Base-by-base conservation (phyloP, 2,329 filamentous ascomycete genomes). In the Furcasterigmium furcatum region DNA sequence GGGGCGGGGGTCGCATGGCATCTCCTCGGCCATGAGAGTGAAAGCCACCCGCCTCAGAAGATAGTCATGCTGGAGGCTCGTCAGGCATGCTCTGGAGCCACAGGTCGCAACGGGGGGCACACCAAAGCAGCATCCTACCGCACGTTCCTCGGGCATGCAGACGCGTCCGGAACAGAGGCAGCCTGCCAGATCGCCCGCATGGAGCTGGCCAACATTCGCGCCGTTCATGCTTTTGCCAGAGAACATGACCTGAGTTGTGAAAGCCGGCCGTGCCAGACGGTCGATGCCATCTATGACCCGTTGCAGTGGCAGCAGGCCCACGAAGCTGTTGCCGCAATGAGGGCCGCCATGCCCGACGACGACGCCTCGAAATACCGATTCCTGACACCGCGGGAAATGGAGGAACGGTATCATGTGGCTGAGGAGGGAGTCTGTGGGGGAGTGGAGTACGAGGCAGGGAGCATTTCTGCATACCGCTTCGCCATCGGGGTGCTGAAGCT, bases 241-340 rank as follows among this genome's bases (percentile, higher is more conserved):
- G 61, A 70, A 16, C 60, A 82, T 45, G 52, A 50, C 5, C 75
- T 81, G 25, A 57, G 63, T 10, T 72, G 77, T 54, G 80, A 83
- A 53, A 73, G 70, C 41, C 55, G 62, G 30, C 57, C 70, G 9
- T 74, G 77, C 52, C 64, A 71, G 20, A 84, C 81, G 0, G 69
- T 82, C 3, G 80, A 85, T 56, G 63, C 83, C 3, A 64, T 83
- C 25, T 83, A 81, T 55, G 76, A 81, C 47, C 47, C 63, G 16
- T 57, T 47, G 9, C 62, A 71, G 41, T 74, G 72, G 63, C 56
- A 58, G 5, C 45, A 54, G 2, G 69, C 71, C 2, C 55, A 61
- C 20, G 49, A 54, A 14, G 66, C 70, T 4, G 67, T 80, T 14
- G 54, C 60, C 4, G 60, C 68, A 5, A 75, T 82, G 70, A 65